Conservation (phyloP, 106 monocot genomes). For the Platanthera guangdongensis region DNA sequence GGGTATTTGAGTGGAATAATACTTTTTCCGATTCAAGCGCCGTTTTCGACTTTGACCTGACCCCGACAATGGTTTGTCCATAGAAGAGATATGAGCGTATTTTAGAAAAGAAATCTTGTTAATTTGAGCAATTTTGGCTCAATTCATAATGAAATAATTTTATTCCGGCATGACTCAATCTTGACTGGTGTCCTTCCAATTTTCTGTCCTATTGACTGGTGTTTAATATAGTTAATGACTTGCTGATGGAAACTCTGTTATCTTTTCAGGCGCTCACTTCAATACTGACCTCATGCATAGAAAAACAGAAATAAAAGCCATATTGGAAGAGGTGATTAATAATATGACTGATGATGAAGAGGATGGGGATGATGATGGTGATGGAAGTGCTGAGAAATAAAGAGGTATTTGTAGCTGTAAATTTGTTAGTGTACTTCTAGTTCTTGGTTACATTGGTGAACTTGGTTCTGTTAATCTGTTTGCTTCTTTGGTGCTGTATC, state of each 20-base stretch:
- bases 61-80: too few relatives aligned
- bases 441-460: neutral
- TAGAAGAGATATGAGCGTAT: too few relatives aligned
- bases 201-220: too few relatives aligned
- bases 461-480: neutral
- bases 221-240: neutral
- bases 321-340: slow-evolving; percentile 88
- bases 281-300: slow-evolving; percentile 59
- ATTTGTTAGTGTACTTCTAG: neutral
- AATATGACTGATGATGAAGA: slow-evolving; percentile 69
- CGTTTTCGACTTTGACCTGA: too few relatives aligned
- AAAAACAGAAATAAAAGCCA: slow-evolving; percentile 72
- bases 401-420: neutral
- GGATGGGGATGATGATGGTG: slow-evolving; percentile 22
- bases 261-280: slow-evolving; percentile 58
- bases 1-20: too few relatives aligned
- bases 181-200: too few relatives aligned
- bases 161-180: too few relatives aligned
- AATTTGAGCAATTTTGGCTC: too few relatives aligned
- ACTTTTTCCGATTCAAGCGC: too few relatives aligned
- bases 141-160: too few relatives aligned
- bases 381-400: neutral
- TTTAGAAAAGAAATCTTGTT: too few relatives aligned
- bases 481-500: neutral
- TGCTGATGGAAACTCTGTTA: neutral